A percentile compares a stretch with the other conserved stretches of the same genome.
These are phyloP conservation scores for Xylaria longipes DNA, from an alignment of 495 filamentous ascomycete genomes.

Conservation along the genomic window DNA sequence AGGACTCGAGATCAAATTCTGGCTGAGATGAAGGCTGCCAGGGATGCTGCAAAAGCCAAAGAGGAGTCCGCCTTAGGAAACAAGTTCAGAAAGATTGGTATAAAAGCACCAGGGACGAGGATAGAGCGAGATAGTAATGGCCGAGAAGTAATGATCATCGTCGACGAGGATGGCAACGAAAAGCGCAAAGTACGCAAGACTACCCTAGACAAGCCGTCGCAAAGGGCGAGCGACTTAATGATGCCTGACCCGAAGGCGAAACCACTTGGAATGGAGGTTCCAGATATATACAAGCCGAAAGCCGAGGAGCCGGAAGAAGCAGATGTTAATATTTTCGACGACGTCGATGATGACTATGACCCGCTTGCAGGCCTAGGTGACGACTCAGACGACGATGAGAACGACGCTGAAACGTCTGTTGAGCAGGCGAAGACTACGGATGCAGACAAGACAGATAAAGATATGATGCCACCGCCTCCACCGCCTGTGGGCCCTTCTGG, in stretches of 20 bases:
- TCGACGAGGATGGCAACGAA: constrained; percentile 85
- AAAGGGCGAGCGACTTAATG: constrained; percentile 58
- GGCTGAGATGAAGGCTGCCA: constrained; percentile 76
- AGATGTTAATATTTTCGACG: constrained; percentile 83
- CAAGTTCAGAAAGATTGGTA: constrained; percentile 83
- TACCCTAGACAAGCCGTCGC: constrained; percentile 43
- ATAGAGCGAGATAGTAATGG: constrained; percentile 79
- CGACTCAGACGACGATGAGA: constrained; percentile 57
- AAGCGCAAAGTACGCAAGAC: constrained; percentile 80
- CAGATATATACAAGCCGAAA: constrained; percentile 60
- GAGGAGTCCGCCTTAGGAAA: constrained; percentile 67
- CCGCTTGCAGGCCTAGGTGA: constrained; percentile 76
- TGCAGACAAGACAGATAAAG: constrained; percentile 34
- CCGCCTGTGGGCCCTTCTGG: constrained; percentile 36
- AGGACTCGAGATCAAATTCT: constrained; percentile 83
- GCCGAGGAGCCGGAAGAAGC: constrained; percentile 64
- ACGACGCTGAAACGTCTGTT: constrained; percentile 54
- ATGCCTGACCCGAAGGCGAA: constrained; percentile 69
- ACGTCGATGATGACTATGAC: constrained; percentile 84
- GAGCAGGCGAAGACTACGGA: constrained; percentile 41
- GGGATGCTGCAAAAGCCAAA: constrained; percentile 63
- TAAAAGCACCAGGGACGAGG: constrained; percentile 67
- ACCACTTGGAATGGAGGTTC: constrained; percentile 81
- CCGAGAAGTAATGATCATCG: constrained; percentile 82
- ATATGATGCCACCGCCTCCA: constrained; percentile 53